Evolutionary conservation across 1,284 basidiomycete genomes (phyloP), one percentile per base, ranked within the genome.

Genomic region (Vanrija pseudolonga): DNA sequence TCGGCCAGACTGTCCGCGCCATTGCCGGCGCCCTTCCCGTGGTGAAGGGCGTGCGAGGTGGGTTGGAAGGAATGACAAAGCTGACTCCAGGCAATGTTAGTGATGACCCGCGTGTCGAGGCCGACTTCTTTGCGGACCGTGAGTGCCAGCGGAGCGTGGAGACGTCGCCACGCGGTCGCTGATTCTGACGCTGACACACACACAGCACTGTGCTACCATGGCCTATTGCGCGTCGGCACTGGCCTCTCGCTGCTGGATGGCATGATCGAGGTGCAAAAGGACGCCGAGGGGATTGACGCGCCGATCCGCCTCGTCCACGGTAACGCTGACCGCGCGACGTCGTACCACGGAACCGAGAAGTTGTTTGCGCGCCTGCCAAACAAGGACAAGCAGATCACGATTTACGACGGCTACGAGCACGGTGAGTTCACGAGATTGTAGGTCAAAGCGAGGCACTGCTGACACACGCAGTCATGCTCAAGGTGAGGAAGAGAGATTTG

Each of bases 401-500:
- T 81, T 20, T 81, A 78, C 65, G 72, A 75, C 8, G 80, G 79
- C 0, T 80, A 80, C 50, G 80, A 81, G 62, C 80, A 81, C 64
- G 73, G 71, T 69, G 48, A 57, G 72, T 68, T 6, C 7, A 6
- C 7, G 12, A 2, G 19, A 11, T 17, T 2, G 40, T 20, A 6
- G 40, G 40, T 20, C 17, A 1, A 9, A n/a, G 19, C 19, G 18
- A 42, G 12, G 18, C 18, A 37, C 23, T n/a, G 42, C 41, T 37
- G 42, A 44, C 41, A 51, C 41, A 7, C 24, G 4, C 44, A 72
- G 72, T 76, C 20, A 76, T 76, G 74, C 55, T 65, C 52, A 73
- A 72, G 59, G 32, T 32, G 32, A 32, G n/a, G n/a, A n/a, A n/a
- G n/a, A n/a, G n/a, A n/a, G 32, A 15, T 32, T 32, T 12, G 32